Evolutionary conservation across 2,329 filamentous ascomycete species (phyloP).

Genomic region (Paraconiothyrium sp.): DNA sequence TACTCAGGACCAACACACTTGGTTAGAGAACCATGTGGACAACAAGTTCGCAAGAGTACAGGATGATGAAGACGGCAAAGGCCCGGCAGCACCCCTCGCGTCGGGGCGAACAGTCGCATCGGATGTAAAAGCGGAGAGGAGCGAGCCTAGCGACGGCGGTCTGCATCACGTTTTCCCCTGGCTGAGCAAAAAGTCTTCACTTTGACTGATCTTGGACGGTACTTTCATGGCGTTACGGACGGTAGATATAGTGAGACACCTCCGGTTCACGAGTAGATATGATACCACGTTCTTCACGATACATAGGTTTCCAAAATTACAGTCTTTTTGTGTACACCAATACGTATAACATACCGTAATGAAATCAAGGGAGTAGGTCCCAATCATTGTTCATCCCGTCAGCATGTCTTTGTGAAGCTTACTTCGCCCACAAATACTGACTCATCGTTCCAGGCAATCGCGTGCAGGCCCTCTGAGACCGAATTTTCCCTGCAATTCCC

Average conservation of each 20-base stretch:
- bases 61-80: conserved; percentile 16
- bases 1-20: conserved; percentile 40
- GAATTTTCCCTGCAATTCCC: neutral
- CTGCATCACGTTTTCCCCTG: conserved; percentile 44
- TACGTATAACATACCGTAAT: neutral
- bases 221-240: neutral
- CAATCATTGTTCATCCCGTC: neutral
- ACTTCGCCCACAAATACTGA: neutral
- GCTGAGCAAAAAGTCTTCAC: conserved; percentile 57
- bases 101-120: conserved; percentile 15
- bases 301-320: neutral
- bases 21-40: conserved; percentile 46
- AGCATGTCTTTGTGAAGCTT: neutral
- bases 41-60: conserved; percentile 36
- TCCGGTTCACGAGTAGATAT: conserved; percentile 9
- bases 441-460: neutral
- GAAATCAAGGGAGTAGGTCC: neutral
- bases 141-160: conserved; percentile 19
- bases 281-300: conserved; percentile 12
- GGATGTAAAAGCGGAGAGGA: conserved; percentile 16
- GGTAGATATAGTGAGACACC: neutral
- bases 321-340: neutral
- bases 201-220: conserved; percentile 21
- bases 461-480: neutral
- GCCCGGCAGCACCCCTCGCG: conserved; percentile 13